Evolutionary conservation across 192 early-diverging fungal genomes (phyloP), one percentile per base, ranked within the genome.

Genomic region (Coemansia aciculifera): DNA sequence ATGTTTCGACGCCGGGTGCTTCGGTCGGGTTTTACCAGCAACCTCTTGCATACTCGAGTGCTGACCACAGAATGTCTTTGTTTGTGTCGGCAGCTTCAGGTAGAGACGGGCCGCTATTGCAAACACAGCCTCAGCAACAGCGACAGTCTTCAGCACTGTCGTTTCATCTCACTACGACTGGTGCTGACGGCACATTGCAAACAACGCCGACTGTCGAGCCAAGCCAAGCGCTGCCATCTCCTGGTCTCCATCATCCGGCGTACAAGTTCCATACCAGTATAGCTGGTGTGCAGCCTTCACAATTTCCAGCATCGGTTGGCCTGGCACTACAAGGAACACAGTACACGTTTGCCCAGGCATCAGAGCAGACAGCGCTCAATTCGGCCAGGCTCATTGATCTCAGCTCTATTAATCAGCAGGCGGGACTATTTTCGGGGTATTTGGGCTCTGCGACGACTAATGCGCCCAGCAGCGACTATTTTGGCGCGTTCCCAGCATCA

Each of bases 361-460:
- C 56, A 11, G 56, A 59, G 3, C 60, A 37, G 37, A 37, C 60
- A 29, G 60, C 37, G 39, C 36, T 42, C 60, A 62, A 34, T 31
- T 21, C 38, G 5, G 19, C 62, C 12, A 63, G 42, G 11, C 15
- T 46, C 3, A 13, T 63, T 10, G 62, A 63, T 31, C n/a, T 63
- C 3, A 29, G 40, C 19, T 23, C 62, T 24, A 42, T 63, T 17
- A 63, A 63, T 29, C 21, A 23, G 29, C 62, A 44, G 44, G 21
- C 32, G 13, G 54, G 42, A 15, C 5, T 66, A 23, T 66, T 72
- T 37, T 66, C 71, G 31, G 71, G 63, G 12, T 54, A 63, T 23
- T 4, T 63, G 6, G 66, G 72, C 59, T 74, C 72, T n/a, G 61
- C 72, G 5, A 32, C 60, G 27, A 74, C 72, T 3, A 66, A 74